Conservation (phyloP, 2,329 filamentous ascomycete species). For the Boeremia lycopersici region DNA sequence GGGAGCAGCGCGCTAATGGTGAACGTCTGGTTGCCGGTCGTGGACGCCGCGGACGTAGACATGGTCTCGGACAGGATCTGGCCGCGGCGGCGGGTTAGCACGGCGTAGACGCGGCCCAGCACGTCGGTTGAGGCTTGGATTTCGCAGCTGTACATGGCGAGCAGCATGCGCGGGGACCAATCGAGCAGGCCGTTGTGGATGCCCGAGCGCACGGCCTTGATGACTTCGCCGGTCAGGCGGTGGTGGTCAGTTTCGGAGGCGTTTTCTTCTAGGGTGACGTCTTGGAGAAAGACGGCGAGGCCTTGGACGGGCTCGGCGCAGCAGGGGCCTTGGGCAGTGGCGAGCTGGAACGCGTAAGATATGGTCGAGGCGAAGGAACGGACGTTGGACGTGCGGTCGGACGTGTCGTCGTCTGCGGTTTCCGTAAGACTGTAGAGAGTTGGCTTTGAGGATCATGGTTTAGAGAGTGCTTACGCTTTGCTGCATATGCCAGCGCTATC, state of each 20-base stretch:
- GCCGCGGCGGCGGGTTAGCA: slow-evolving; percentile 92
- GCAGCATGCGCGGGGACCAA: slow-evolving; percentile 92
- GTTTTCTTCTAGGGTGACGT: slow-evolving; percentile 67
- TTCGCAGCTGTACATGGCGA: slow-evolving; percentile 98
- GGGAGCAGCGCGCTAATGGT: slow-evolving; percentile 87
- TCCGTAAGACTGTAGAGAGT: slow-evolving; percentile 1
- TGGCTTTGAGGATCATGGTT: neutral
- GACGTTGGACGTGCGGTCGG: slow-evolving; percentile 48
- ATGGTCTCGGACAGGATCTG: slow-evolving; percentile 88
- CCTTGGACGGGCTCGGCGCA: slow-evolving; percentile 94
- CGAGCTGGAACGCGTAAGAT: slow-evolving; percentile 90
- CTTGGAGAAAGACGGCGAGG: slow-evolving; percentile 87
- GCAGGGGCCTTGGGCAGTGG: slow-evolving; percentile 84
- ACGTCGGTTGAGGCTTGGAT: slow-evolving; percentile 97
- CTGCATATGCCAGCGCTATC: slow-evolving; percentile 75
- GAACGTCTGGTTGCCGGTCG: slow-evolving; percentile 91
- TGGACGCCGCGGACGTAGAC: slow-evolving; percentile 94
- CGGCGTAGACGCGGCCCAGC: slow-evolving; percentile 91
- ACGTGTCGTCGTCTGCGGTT: slow-evolving; percentile 40
- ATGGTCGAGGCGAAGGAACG: slow-evolving; percentile 88
- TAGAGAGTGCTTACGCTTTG: slow-evolving; percentile 64
- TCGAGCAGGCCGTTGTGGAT: slow-evolving; percentile 88
- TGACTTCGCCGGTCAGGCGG: slow-evolving; percentile 88
- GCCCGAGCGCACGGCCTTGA: slow-evolving; percentile 84
- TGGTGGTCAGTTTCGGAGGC: slow-evolving; percentile 67